These are phyloP conservation scores for Venturia carpophila DNA, from an alignment of 2,329 filamentous ascomycete genomes.

Conservation along the genomic window DNA sequence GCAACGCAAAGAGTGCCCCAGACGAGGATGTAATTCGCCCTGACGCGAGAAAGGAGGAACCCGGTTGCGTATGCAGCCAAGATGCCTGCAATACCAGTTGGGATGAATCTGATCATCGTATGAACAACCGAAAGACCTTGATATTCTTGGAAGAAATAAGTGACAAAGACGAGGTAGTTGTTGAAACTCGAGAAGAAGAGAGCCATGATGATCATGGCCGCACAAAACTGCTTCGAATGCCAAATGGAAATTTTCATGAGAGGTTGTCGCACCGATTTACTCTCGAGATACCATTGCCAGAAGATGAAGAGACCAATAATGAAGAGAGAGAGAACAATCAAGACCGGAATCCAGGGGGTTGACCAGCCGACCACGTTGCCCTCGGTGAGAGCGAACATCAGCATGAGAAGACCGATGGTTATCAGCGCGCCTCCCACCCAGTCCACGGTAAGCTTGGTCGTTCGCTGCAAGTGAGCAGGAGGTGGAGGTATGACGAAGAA, in stretches of 20 bases:
- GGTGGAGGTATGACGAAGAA: constrained; percentile 53
- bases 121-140: constrained; percentile 55
- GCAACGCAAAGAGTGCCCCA: constrained; percentile 12
- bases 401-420: constrained; percentile 52
- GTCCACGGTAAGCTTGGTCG: constrained; percentile 46
- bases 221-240: constrained; percentile 50
- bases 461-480: constrained; percentile 29
- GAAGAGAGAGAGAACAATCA: constrained; percentile 52
- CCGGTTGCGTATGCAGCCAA: constrained; percentile 47
- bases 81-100: constrained; percentile 53
- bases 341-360: constrained; percentile 52
- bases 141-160: constrained; percentile 63
- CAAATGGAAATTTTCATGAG: constrained; percentile 63
- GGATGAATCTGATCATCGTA: constrained; percentile 61
- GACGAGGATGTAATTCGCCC: constrained; percentile 13
- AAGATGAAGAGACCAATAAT: constrained; percentile 49
- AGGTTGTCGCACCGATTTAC: constrained; percentile 42
- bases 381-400: constrained; percentile 60
- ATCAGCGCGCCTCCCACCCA: constrained; percentile 59
- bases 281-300: constrained; percentile 56
- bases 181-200: constrained; percentile 62
- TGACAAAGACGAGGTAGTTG: constrained; percentile 59
- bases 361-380: constrained; percentile 63
- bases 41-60: constrained; percentile 15
- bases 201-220: constrained; percentile 57